Conservation (phyloP, 1,139 yeast species). For the Magnusiomyces clavatus region DNA sequence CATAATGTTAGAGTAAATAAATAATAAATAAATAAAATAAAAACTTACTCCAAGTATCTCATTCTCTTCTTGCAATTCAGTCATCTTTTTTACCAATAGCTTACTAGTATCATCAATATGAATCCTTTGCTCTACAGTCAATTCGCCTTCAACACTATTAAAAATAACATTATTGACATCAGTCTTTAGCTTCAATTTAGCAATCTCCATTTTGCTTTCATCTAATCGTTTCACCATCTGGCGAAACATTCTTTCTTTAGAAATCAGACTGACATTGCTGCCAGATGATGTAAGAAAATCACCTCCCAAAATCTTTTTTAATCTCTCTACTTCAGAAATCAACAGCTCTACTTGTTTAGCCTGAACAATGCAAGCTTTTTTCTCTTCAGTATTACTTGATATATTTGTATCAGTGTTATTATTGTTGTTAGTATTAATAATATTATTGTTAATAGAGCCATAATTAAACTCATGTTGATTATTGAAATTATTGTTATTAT, state of each 20-base stretch:
- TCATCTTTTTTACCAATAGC: conserved; percentile 60
- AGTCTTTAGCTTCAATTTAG: conserved; percentile 44
- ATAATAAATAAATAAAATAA: background rate
- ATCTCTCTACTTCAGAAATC: too few species aligned
- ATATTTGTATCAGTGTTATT: too few species aligned
- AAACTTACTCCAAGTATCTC: conserved; percentile 44
- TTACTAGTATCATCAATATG: conserved; percentile 11
- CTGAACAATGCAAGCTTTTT: too few species aligned
- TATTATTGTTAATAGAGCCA: too few species aligned
- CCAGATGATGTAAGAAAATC: too few species aligned
- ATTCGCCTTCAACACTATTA: conserved; percentile 45
- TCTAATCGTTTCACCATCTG: conserved; percentile 21
- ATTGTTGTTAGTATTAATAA: too few species aligned
- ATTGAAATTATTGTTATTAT: too few species aligned
- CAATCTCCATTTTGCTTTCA: conserved; percentile 40
- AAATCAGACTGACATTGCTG: too few species aligned
- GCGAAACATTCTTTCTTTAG: background rate
- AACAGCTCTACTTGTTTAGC: too few species aligned
- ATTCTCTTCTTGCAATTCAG: conserved; percentile 60
- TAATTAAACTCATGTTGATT: too few species aligned
- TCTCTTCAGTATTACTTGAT: too few species aligned
- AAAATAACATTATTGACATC: conserved; percentile 53
- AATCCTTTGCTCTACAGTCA: conserved; percentile 5
- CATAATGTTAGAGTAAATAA: background rate
- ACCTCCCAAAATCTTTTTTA: too few species aligned